These are phyloP conservation scores for Cicer bijugum DNA, from an alignment of 306 rosid species.

Conservation along the genomic window DNA sequence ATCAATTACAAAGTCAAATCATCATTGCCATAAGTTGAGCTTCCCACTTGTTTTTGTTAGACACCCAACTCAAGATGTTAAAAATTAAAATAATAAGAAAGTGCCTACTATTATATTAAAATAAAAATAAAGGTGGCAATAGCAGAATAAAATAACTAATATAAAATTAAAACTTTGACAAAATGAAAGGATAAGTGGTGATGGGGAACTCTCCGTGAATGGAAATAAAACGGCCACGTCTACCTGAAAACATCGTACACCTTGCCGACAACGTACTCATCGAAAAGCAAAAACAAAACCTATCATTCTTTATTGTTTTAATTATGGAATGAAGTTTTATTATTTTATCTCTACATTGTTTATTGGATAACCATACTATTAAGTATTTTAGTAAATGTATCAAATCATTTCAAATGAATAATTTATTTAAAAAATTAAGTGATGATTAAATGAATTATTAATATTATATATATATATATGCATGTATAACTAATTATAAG, in stretches of 20 bases:
- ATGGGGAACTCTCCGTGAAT: neutral
- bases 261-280: neutral
- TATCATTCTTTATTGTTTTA: neutral
- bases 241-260: neutral
- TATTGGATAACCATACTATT: too few relatives aligned
- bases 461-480: too few relatives aligned
- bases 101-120: neutral
- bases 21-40: too few relatives aligned
- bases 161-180: neutral
- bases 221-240: constrained; percentile 4
- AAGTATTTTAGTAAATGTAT: too few relatives aligned
- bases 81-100: neutral
- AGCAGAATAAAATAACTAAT: neutral
- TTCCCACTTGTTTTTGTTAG: too few relatives aligned
- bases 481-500: too few relatives aligned
- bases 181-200: neutral
- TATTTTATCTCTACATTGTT: neutral
- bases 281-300: neutral
- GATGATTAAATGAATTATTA: too few relatives aligned
- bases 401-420: too few relatives aligned
- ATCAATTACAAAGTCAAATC: too few relatives aligned
- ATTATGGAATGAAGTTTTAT: neutral
- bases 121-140: neutral
- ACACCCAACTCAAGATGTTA: too few relatives aligned
- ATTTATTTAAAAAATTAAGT: too few relatives aligned